Conservation (phyloP, 176 grass and related monocot genomes). For the Aegilops sharonensis region DNA sequence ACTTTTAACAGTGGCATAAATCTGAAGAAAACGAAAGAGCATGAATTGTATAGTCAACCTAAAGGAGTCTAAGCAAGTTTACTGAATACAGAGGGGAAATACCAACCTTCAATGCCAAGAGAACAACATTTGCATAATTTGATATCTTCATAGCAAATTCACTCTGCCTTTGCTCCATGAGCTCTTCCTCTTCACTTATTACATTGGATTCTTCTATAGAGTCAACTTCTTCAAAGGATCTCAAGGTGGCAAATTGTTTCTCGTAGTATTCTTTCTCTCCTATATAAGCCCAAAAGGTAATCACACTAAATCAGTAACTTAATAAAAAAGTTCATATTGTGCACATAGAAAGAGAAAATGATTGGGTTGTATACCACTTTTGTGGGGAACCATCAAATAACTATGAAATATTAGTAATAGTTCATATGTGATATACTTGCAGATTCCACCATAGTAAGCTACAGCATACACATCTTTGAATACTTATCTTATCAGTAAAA, state of each 20-base stretch:
- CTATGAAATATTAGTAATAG: not conserved
- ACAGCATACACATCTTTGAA: not conserved
- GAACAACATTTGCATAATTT: constrained; percentile 83
- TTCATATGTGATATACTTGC: not conserved
- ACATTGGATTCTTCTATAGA: constrained; percentile 49
- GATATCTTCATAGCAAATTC: constrained; percentile 95
- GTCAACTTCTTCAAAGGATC: constrained; percentile 81
- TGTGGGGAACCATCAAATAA: not conserved
- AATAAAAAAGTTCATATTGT: not conserved
- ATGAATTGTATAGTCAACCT: not conserved
- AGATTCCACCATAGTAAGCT: not conserved
- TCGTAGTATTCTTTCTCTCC: constrained; percentile 82
- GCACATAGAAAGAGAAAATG: not conserved
- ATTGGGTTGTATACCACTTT: not conserved
- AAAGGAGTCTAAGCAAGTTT: not conserved
- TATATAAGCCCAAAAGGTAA: constrained; percentile 32
- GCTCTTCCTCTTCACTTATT: constrained; percentile 55
- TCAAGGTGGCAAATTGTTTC: constrained; percentile 83
- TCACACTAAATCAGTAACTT: not conserved
- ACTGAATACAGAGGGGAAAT: not conserved
- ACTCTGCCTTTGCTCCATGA: constrained; percentile 68
- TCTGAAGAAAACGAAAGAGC: constrained; percentile 23
- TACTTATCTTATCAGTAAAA: not conserved
- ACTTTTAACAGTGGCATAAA: constrained; percentile 90
- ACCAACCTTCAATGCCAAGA: constrained; percentile 79